Conservation (phyloP, 345 rosid genomes). For the Brassica carinata region DNA sequence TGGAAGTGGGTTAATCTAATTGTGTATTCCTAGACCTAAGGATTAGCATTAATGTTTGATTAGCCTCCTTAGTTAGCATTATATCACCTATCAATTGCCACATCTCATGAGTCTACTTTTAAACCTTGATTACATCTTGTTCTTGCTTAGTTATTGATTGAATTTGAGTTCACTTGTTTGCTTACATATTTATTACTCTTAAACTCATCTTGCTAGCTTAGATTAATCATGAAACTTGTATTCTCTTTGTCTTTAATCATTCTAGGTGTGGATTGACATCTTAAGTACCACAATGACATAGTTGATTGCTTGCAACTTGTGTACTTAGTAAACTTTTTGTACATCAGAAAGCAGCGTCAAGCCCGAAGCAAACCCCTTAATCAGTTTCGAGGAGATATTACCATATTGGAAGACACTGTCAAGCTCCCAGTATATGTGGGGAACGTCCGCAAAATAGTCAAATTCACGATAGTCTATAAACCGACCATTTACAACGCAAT, state of each 20-base stretch:
- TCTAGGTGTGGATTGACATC: too few species aligned
- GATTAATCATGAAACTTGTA: not conserved
- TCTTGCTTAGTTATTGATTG: not conserved
- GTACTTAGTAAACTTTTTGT: too few species aligned
- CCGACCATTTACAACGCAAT: too few species aligned
- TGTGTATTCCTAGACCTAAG: not conserved
- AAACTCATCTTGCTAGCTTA: not conserved
- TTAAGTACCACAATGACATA: too few species aligned
- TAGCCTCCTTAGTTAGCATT: not conserved
- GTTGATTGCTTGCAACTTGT: too few species aligned
- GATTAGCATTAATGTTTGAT: not conserved
- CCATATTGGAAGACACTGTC: too few species aligned
- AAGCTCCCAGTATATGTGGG: too few species aligned
- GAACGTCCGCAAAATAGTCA: too few species aligned
- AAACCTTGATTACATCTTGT: not conserved
- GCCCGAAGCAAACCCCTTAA: too few species aligned
- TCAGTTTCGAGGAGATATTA: too few species aligned
- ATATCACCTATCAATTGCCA: not conserved
- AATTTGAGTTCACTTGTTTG: not conserved
- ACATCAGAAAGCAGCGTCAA: too few species aligned
- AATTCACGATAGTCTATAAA: too few species aligned
- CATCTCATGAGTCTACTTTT: not conserved
- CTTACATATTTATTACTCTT: not conserved
- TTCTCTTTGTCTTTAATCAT: not conserved
- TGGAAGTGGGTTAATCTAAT: not conserved